Conservation (phyloP, 805 yeast species). For the Candida ficus region DNA sequence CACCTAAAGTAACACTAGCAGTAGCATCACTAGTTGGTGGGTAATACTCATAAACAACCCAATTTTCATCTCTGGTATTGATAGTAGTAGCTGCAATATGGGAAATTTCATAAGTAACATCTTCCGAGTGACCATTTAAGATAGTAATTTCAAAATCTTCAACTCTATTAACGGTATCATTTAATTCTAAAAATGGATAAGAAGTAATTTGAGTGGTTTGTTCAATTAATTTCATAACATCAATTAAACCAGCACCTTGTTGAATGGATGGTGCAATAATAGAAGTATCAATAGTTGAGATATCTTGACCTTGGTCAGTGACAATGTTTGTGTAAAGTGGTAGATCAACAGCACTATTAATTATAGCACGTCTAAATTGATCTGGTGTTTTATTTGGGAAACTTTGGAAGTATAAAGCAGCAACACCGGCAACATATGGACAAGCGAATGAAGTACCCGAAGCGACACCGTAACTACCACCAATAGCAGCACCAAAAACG, state of each 20-base stretch:
- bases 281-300: constrained; percentile 4
- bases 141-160: constrained; percentile 10
- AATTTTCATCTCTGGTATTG: constrained; percentile 2
- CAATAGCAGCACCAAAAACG: too few relatives aligned
- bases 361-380: too few relatives aligned
- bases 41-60: constrained; percentile 1
- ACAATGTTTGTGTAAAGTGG: too few relatives aligned
- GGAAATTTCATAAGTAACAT: constrained; percentile 7
- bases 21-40: constrained; percentile 3
- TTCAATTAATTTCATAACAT: constrained; percentile 10
- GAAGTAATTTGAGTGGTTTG: constrained; percentile 7
- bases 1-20: constrained; percentile 6
- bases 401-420: too few relatives aligned
- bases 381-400: too few relatives aligned
- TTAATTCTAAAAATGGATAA: constrained; percentile 9
- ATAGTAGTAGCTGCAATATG: constrained; percentile 9
- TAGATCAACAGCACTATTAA: too few relatives aligned
- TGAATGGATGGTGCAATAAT: constrained; percentile 10
- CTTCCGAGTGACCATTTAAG: constrained; percentile 6
- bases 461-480: too few relatives aligned
- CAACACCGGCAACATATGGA: too few relatives aligned
- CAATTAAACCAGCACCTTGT: constrained; percentile 15
- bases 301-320: too few relatives aligned
- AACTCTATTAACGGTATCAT: constrained; percentile 12
- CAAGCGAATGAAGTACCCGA: too few relatives aligned